A percentile compares a stretch with the other conserved stretches of the same genome.
phyloP scores from a whole-genome alignment of 176 grass and related monocot species.

The Aegilops tauschii region DNA sequence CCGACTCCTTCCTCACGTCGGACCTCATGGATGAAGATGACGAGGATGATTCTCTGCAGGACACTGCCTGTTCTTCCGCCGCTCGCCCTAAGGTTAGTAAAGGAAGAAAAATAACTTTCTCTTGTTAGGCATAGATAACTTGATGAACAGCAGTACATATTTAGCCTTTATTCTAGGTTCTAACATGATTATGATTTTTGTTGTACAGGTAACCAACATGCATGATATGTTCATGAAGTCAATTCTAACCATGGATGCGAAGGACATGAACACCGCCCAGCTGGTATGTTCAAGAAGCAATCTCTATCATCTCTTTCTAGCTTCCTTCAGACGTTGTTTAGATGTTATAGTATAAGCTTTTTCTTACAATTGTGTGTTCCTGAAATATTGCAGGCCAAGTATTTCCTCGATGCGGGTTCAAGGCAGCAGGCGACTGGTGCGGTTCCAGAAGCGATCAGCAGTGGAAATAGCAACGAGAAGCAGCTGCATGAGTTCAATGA shows the following conservation, averaged over 20 bases:
- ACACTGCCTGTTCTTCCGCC: conserved; percentile 62
- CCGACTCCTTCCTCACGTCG: conserved; percentile 41
- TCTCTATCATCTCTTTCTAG: not conserved
- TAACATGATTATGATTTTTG: not conserved
- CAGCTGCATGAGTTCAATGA: conserved; percentile 42
- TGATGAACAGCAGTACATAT: not conserved
- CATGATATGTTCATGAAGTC: conserved; percentile 19
- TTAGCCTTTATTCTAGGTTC: not conserved
- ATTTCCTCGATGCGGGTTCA: conserved; percentile 21
- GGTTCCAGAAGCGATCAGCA: conserved; percentile 27
- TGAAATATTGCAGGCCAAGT: conserved; percentile 45
- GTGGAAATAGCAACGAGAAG: conserved; percentile 18
- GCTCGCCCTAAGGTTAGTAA: conserved; percentile 43
- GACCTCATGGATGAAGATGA: conserved; percentile 39
- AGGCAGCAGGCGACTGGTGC: conserved; percentile 5
- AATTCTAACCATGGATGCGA: conserved; percentile 35
- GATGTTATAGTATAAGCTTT: not conserved
- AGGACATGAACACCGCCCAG: conserved; percentile 19
- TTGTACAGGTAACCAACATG: conserved; percentile 33
- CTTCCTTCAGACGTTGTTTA: not conserved
- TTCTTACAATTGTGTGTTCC: conserved; percentile 22
- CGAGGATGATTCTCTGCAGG: conserved; percentile 48
- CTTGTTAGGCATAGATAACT: not conserved
- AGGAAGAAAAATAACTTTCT: not conserved
- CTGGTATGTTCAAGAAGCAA: conserved; percentile 7